Evolutionary conservation across 1,139 yeast genomes (phyloP), one percentile per base, ranked within the genome.

Genomic region (Pichia sp.): DNA sequence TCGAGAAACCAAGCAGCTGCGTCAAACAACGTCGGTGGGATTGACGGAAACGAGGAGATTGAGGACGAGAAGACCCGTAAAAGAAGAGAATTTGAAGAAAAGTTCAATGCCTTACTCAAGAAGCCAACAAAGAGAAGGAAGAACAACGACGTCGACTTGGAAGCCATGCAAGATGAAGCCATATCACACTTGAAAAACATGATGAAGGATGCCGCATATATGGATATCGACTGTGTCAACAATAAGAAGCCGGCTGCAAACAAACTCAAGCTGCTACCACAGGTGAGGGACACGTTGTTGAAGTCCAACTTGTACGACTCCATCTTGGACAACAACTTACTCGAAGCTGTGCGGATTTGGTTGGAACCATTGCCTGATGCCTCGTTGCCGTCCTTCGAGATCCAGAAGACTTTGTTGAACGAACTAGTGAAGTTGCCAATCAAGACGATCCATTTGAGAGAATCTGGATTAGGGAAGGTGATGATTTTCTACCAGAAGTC

Each of bases 341-440:
- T 95, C 61, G 97, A 93, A 66, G 95, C 96, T 51, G 93, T 95
- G 43, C 80, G 98, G 64, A 85, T 90, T 69, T 95, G 99, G 99
- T 78, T 95, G 57, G 99, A 95, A 70, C 99, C 99, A 45, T 78
- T 95, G 63, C 99, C 99, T 1, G 99, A 95, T 75, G 96, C 96
- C 48, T 90, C 97, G 7, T 78, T 95, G 73, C 99, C 99, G 13
- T 95, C 97, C 1, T 93, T 88, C 72, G 96, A 92, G 70, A 92
- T 95, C 61, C 99, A 95, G 70, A 89, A 87, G 69, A 93, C 87
- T 55, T 75, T 95, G 63, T 88, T 95, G 62, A 75, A 76, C 26
- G 86, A 96, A 40, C 75, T 93, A 58, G 80, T 81, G 51, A 79
- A 83, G 54, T 77, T 95, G 57, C 99, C 99, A 13, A 90, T 93